Base-by-base conservation (phyloP, 169 alveolate species). In the Plasmodium chabaudi region DNA sequence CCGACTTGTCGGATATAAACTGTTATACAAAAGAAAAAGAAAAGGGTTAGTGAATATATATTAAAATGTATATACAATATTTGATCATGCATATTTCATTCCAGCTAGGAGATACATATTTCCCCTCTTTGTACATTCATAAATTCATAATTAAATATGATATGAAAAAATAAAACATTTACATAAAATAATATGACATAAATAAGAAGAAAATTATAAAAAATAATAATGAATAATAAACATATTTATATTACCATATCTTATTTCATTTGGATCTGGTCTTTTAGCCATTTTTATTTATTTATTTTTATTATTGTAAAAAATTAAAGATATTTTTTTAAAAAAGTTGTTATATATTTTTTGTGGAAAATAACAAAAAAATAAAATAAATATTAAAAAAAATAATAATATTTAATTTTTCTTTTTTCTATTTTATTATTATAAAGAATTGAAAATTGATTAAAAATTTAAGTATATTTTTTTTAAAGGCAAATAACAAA, bases 1-100 rank as follows among this genome's bases (percentile, higher is more conserved):
- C 99, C 99, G 42, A 97, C 96, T 88, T 97, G 98, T 91, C 99
- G 97, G 92, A 98, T 93, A 96, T 95, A 97, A 84, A 98, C 98
- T 95, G 94, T 51, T 12, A 75, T 10, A 27, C 60, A 19, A 25
- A 15, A 17, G n/a, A 6, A 21, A 12, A 5, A 61, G 60, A 6
- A 67, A n/a, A 60, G 1, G 44, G 51, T 34, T 34, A 34, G 17
- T 27, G 25, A 69, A 12, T 23, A 12, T 21, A 23, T 56, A 19
- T 23, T 69, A 69, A 34, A 46, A 59, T n/a, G 17, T 25, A 10
- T 5, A 47, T 69, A 25, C 15, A 27, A 34, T 34, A 34, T 34
- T 34, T 34, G 7, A 3, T 3, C 7, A 34, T 34, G 42, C 5
- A 34, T 34, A 34, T 34, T 34, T 34, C 42, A 34, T 34, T 34